Percentiles rank a stretch among this genome's conserved stretches.
Conservation (phyloP, 371 early-diverging fungal species). For the Mortierella polycephala region DNA sequence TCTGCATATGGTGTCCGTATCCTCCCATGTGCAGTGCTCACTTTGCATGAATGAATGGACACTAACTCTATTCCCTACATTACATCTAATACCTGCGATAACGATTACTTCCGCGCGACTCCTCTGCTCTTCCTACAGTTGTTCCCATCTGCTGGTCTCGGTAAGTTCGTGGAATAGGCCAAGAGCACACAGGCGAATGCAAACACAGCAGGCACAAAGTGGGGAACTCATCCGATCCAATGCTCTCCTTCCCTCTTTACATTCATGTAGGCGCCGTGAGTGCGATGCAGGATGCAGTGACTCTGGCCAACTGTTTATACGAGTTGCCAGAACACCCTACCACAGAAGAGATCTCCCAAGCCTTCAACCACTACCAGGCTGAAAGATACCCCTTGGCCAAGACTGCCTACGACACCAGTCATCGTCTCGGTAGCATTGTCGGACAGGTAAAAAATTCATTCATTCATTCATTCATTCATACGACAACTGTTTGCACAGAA, state of each 20-base stretch:
- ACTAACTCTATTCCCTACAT: no score
- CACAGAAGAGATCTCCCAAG: slow-evolving; percentile 14
- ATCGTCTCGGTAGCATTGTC: slow-evolving; percentile 9
- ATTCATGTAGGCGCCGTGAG: slow-evolving; percentile 24
- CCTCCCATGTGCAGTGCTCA: no score
- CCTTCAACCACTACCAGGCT: slow-evolving; percentile 21
- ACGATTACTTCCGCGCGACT: no score
- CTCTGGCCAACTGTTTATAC: slow-evolving; percentile 33
- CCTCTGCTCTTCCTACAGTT: slow-evolving; percentile 5
- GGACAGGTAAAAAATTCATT: slow-evolving; percentile 12
- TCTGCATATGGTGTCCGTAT: no score
- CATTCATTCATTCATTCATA: not conserved
- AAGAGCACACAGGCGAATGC: not conserved
- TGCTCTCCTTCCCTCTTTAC: not conserved
- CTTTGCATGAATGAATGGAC: no score
- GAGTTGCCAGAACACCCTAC: slow-evolving; percentile 14
- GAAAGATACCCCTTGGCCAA: slow-evolving; percentile 39
- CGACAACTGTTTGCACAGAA: not conserved
- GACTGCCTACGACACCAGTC: slow-evolving; percentile 27
- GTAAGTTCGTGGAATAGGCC: not conserved
- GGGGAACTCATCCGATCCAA: no score
- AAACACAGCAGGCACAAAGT: no score
- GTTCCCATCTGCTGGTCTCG: slow-evolving; percentile 33
- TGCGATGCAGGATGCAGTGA: slow-evolving; percentile 43
- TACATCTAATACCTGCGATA: no score